Percentiles rank a stretch among this genome's conserved stretches.
phyloP scores from a whole-genome alignment of 148 eudicot genomes.

The Cornus kousa region DNA sequence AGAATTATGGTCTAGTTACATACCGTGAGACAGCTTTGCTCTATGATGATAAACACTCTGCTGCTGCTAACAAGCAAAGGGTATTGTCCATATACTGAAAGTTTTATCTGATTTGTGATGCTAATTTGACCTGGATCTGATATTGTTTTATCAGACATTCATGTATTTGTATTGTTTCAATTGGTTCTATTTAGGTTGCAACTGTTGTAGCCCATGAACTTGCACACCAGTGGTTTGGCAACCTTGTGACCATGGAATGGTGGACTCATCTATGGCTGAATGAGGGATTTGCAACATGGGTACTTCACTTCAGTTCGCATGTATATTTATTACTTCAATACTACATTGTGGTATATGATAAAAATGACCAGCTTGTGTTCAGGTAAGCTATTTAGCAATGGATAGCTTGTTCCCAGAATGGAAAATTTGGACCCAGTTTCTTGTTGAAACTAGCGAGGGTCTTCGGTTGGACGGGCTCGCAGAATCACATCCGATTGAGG shows the following conservation, averaged over 20 bases:
- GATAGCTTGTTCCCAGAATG: slow-evolving; percentile 91
- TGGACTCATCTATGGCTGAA: slow-evolving; percentile 98
- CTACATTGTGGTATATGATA: background rate
- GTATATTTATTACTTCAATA: background rate
- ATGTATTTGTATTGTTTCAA: background rate
- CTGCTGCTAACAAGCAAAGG: slow-evolving; percentile 95
- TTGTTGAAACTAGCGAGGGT: slow-evolving; percentile 79
- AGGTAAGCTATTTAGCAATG: slow-evolving; percentile 88
- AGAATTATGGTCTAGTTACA: slow-evolving; percentile 94
- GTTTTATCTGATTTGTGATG: background rate
- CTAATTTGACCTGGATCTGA: background rate
- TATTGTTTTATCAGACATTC: slow-evolving; percentile 3
- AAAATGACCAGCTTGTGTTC: slow-evolving; percentile 16
- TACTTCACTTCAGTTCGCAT: slow-evolving; percentile 19
- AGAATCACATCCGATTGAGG: slow-evolving; percentile 98
- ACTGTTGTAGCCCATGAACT: slow-evolving; percentile 95
- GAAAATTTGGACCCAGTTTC: slow-evolving; percentile 97
- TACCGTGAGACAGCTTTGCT: slow-evolving; percentile 92
- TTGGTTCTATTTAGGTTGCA: slow-evolving; percentile 62
- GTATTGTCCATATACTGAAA: slow-evolving; percentile 34
- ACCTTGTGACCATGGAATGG: slow-evolving; percentile 99
- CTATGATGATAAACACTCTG: slow-evolving; percentile 92
- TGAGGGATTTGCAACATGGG: slow-evolving; percentile 99
- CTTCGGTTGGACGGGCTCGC: slow-evolving; percentile 88
- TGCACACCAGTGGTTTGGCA: slow-evolving; percentile 99